These are phyloP conservation scores for Morella rubra DNA, from an alignment of 306 rosid species.

Conservation along the genomic window DNA sequence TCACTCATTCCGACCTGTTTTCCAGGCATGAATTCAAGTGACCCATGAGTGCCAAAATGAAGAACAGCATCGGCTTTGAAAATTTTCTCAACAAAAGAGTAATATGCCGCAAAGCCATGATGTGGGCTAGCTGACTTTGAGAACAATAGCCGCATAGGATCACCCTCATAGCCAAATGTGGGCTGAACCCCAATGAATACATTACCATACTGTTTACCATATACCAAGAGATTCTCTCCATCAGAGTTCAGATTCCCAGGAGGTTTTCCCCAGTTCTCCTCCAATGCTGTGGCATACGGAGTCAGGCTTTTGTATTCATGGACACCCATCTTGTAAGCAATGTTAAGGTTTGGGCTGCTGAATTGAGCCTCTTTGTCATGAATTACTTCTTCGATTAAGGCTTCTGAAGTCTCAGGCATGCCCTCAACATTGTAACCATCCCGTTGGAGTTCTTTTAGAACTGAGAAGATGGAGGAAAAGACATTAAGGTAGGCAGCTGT, in stretches of 20 bases:
- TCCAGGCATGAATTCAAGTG: conserved; percentile 99
- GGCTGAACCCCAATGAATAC: conserved; percentile 98
- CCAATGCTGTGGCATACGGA: conserved; percentile 77
- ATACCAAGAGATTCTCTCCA: conserved; percentile 92
- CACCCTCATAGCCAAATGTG: conserved; percentile 96
- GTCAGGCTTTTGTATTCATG: conserved; percentile 84
- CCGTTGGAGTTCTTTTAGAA: conserved; percentile 68
- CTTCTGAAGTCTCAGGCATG: conserved; percentile 93
- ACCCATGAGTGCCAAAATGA: conserved; percentile 97
- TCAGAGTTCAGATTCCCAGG: conserved; percentile 96
- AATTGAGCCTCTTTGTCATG: conserved; percentile 99
- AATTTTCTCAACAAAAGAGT: conserved; percentile 84
- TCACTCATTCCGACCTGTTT: conserved; percentile 99
- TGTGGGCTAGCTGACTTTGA: conserved; percentile 99
- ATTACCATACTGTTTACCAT: conserved; percentile 88
- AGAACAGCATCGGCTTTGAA: conserved; percentile 96
- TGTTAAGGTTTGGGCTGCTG: conserved; percentile 89
- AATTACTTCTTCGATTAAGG: conserved; percentile 80
- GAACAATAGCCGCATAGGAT: conserved; percentile 96
- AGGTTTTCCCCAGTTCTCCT: conserved; percentile 98
- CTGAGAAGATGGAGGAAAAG: conserved; percentile 87
- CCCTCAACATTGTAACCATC: conserved; percentile 91
- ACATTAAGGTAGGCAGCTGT: conserved; percentile 97
- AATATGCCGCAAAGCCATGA: conserved; percentile 96
- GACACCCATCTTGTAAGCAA: conserved; percentile 90